Conservation (phyloP, 495 filamentous ascomycete genomes). For the Podospora conica region DNA sequence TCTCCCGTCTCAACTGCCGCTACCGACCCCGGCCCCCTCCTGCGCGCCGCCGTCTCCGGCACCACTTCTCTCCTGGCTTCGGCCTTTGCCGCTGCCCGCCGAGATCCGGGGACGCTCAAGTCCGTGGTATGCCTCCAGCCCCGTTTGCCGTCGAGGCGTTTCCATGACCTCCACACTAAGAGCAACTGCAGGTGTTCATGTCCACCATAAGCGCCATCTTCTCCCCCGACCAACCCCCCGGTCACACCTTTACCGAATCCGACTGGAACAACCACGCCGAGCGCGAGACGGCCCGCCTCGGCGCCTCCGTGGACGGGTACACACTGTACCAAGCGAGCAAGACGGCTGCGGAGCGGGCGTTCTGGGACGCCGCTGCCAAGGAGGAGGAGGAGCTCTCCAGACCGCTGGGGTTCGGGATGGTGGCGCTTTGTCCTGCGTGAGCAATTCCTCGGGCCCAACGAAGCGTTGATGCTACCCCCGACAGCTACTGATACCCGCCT, state of each 20-base stretch:
- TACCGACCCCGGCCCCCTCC: constrained; percentile 56
- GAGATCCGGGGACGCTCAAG: constrained; percentile 9
- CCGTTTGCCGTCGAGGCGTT: background rate
- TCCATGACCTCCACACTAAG: background rate
- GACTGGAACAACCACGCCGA: constrained; percentile 34
- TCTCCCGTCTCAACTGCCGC: constrained; percentile 57
- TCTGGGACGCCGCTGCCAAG: constrained; percentile 22
- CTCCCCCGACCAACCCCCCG: constrained; percentile 10
- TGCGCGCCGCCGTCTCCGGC: constrained; percentile 65
- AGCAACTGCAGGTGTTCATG: constrained; percentile 48
- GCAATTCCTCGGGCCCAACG: too few relatives aligned
- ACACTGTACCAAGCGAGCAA: constrained; percentile 34
- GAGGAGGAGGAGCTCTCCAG: background rate
- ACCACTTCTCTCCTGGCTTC: constrained; percentile 66
- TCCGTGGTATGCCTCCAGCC: background rate
- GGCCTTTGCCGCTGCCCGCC: constrained; percentile 48
- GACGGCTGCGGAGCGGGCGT: constrained; percentile 27
- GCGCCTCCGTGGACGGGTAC: constrained; percentile 15
- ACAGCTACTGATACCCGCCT: background rate
- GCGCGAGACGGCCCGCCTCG: constrained; percentile 14
- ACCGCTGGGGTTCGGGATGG: constrained; percentile 9
- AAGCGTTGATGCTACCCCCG: too few relatives aligned
- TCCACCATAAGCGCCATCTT: constrained; percentile 37
- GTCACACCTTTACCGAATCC: constrained; percentile 24
- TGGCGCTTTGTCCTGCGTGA: constrained; percentile 21